Base-by-base conservation (phyloP, 192 early-diverging fungal genomes). In the Coemansia sp. region DNA sequence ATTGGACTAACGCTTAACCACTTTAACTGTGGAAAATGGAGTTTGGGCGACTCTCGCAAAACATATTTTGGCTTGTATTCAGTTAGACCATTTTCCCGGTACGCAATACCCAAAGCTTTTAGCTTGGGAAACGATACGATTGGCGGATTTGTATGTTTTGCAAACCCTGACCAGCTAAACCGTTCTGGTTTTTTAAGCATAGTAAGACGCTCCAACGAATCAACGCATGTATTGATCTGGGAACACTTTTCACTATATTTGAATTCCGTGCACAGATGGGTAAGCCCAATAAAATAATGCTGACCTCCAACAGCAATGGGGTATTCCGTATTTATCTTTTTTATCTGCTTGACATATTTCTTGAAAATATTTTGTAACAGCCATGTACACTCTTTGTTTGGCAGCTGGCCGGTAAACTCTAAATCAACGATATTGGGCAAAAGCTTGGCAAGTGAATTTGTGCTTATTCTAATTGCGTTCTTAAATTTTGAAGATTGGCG, bases 231-330 rank as follows among this genome's bases (percentile, higher is more conserved):
- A 17, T 51, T 11, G 4, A 51, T 2, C 11, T 20, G 50, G 11
- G 1, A 51, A 20, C 8, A 12, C 11, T 4, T 12, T 17, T 22
- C 17, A 1, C 15, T 20, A 20, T 51, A 51, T 2, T 51, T 28
- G 14, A 53, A 44, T 44, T 15, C 40, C 0, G 40, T 44, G 3
- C 5, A 1, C 14, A 53, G 21, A 53, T 53, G 26, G 0, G 21
- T 53, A 14, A 53, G 51, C 51, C 26, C 22, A 20, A 10, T 28
- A 26, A 53, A 53, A 53, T 53, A 26, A 4, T 53, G 51, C 51
- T 53, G 51, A 23, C 51, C 51, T 0, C 10, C 51, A 15, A 22
- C 51, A 26, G 15, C 26, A 26, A 10, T 14, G 9, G 51, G 51
- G 28, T 53, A 26, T 19, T 44, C 40, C 1, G 10, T 40, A 0